Conservation (phyloP, 2,329 filamentous ascomycete species). For the Aspergillus sp. region DNA sequence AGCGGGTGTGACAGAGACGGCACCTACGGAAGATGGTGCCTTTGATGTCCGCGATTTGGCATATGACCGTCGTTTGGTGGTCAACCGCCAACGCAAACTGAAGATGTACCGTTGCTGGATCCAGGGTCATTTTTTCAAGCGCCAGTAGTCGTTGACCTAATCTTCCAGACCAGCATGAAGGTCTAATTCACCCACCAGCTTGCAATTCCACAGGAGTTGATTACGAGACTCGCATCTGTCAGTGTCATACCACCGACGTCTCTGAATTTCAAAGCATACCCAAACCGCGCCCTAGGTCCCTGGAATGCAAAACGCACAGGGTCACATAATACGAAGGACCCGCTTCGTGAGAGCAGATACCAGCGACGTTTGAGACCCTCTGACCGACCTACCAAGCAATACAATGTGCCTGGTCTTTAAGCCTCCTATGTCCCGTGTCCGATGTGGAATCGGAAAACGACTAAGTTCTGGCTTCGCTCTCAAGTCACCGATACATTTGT, state of each 20-base stretch:
- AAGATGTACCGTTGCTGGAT: slow-evolving; percentile 98
- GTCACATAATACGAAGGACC: too few species aligned
- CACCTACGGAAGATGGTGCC: slow-evolving; percentile 24
- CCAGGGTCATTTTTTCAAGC: slow-evolving; percentile 46
- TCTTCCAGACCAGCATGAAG: neutral
- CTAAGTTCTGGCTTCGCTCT: too few species aligned
- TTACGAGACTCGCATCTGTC: neutral
- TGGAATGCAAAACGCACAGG: too few species aligned
- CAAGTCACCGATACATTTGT: too few species aligned
- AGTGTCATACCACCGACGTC: neutral
- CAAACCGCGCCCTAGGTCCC: too few species aligned
- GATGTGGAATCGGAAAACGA: too few species aligned
- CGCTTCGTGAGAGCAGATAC: too few species aligned
- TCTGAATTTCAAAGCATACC: neutral
- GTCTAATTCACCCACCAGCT: neutral
- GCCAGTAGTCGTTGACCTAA: slow-evolving; percentile 5
- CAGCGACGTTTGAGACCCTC: too few species aligned
- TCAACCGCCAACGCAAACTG: slow-evolving; percentile 84
- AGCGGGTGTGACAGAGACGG: slow-evolving; percentile 8
- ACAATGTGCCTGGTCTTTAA: too few species aligned
- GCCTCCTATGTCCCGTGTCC: too few species aligned
- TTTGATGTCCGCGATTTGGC: slow-evolving; percentile 79
- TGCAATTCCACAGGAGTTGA: neutral
- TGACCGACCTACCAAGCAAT: too few species aligned
- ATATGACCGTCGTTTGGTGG: slow-evolving; percentile 82